These are phyloP conservation scores for Rhododendron kiyosumense DNA, from an alignment of 148 eudicot species.

Conservation along the genomic window DNA sequence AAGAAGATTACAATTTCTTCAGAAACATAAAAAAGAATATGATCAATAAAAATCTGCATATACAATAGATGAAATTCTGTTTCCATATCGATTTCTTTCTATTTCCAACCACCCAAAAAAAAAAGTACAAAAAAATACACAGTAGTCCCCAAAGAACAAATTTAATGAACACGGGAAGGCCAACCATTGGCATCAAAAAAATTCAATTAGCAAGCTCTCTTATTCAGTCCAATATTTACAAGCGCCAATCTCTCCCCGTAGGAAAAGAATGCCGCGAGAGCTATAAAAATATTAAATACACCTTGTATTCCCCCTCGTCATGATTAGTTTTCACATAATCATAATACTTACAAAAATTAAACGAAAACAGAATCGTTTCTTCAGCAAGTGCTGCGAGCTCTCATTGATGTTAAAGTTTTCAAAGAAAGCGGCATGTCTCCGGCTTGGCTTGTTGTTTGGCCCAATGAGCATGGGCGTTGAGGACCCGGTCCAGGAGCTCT, in stretches of 20 bases:
- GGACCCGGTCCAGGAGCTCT: constrained; percentile 80
- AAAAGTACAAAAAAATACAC: background rate
- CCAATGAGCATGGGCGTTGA: constrained; percentile 82
- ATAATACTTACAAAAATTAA: background rate
- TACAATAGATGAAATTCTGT: background rate
- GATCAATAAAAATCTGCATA: background rate
- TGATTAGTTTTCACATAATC: constrained; percentile 6
- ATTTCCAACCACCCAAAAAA: background rate
- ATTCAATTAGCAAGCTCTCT: background rate
- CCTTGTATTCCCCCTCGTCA: background rate
- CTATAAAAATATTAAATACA: background rate
- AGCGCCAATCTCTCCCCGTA: background rate
- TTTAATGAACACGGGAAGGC: background rate
- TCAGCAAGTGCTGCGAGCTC: background rate
- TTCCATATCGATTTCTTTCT: background rate
- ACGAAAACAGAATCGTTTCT: background rate
- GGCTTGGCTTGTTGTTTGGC: constrained; percentile 81
- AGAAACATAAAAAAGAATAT: too few relatives aligned
- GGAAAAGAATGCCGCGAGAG: background rate
- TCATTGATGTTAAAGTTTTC: constrained; percentile 5
- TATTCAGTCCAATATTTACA: background rate
- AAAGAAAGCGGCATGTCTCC: constrained; percentile 52
- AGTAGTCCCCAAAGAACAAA: background rate
- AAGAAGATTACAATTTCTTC: too few relatives aligned
- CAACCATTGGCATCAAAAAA: background rate